Conservation (phyloP, 2,329 filamentous ascomycete genomes). For the Aspergillus sp. region DNA sequence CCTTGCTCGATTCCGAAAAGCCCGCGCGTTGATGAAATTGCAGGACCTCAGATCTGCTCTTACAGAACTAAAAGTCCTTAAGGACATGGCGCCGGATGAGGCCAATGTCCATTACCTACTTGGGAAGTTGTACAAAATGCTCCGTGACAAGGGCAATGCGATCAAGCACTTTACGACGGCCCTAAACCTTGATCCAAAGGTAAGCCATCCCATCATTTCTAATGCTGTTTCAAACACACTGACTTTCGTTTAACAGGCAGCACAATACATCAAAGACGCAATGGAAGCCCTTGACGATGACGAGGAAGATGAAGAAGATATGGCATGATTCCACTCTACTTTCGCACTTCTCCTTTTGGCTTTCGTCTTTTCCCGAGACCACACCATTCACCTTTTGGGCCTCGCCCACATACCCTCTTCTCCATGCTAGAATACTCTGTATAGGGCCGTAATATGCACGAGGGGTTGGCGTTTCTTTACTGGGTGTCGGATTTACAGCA, state of each 20-base stretch:
- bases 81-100: conserved; percentile 89
- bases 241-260: conserved; percentile 60
- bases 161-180: conserved; percentile 94
- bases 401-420: not conserved
- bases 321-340: conserved; percentile 36
- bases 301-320: conserved; percentile 61
- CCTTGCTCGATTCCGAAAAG: conserved; percentile 89
- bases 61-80: conserved; percentile 80
- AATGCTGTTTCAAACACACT: not conserved
- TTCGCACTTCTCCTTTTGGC: conserved; percentile 18
- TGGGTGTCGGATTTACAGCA: conserved; percentile 17
- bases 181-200: conserved; percentile 94
- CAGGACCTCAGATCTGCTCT: conserved; percentile 69
- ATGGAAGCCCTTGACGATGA: conserved; percentile 83
- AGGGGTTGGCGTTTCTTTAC: conserved; percentile 21
- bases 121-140: conserved; percentile 63
- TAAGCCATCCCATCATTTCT: conserved; percentile 40
- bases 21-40: conserved; percentile 78
- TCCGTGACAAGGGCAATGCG: conserved; percentile 66
- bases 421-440: conserved; percentile 6
- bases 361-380: conserved; percentile 4
- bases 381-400: not conserved
- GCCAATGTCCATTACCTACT: conserved; percentile 94
- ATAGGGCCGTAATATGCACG: conserved; percentile 9
- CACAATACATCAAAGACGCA: conserved; percentile 90